Evolutionary conservation across 2,329 filamentous ascomycete genomes (phyloP), one percentile per base, ranked within the genome.

Genomic region (Monilinia fructicola): DNA sequence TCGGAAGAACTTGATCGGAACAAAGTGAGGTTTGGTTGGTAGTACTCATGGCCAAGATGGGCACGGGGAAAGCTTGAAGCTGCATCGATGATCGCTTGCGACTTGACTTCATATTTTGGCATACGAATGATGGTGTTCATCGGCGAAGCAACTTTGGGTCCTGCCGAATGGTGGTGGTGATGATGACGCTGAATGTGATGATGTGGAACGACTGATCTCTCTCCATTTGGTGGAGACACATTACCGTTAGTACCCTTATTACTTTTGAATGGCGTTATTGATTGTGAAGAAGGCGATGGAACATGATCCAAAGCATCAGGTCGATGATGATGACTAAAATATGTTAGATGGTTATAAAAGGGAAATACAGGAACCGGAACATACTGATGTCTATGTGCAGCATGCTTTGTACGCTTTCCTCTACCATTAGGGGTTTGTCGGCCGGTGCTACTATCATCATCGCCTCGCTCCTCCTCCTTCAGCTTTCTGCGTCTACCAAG

Each of bases 31-130:
- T 81, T 84, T 0, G 91, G 86, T 60, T 90, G 84, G 76, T 98
- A 98, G 18, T 96, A 82, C 4, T 91, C 90, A 67, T 92, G 91
- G 44, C 94, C 94, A 2, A 98, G 84, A 75, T 97, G 93, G 65
- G 87, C 85, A 12, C 93, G 89, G 11, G 91, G 90, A 23, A 86
- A 83, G 67, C 89, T 80, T 0, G 88, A 83, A 4, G 94, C 87
- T 40, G 87, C 88, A 1, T 92, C 87, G 16, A 97, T 77, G 0
- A 97, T 85, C 0, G 85, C 83, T 69, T 90, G 84, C 1, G 90
- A 90, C 12, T 85, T 85, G 31, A 96, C 83, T 21, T 84, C 85
- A 3, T 85, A 87, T 69, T 87, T 88, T 9, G 87, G 82, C 74
- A 89, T 88, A 67, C 86, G 81, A 54, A 87, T 79, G 61, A 83